Evolutionary conservation across 1,284 basidiomycete genomes (phyloP), one percentile per base, ranked within the genome.

Genomic region (Moesziomyces aphidis): DNA sequence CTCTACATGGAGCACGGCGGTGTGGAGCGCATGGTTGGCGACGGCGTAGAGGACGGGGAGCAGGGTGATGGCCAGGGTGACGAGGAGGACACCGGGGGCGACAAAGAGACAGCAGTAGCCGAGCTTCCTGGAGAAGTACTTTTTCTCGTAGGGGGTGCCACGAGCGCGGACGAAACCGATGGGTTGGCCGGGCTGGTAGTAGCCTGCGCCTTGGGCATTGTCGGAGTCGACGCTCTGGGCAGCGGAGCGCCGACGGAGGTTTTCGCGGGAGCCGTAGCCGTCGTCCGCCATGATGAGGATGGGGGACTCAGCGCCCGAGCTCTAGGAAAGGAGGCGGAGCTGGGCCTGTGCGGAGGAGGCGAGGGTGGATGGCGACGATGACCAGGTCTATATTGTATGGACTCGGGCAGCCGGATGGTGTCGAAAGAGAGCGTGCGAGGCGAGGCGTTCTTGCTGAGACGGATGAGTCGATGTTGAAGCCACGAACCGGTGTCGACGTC

Each of bases 1-100:
- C 48, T 80, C 61, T 51, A 85, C 77, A 60, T 82, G 78, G 22
- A 86, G 73, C 11, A 80, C 77, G 6, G 80, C 64, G 6, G 80
- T 81, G 60, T 78, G 73, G n/a, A 86, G 78, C 10, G 85, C 79
- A 61, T 86, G 85, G 49, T 79, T 63, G 9, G 83, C 85, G 13
- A 86, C 69, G 31, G 82, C 85, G 56, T 76, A 81, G 28, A 86
- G 67, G 21, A 86, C 78, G 15, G 85, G 85, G 22, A 84, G 71
- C 13, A 83, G 56, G 39, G 81, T 75, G 59, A 85, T 77, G 50
- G 80, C 68, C 39, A 82, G 49, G 22, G 73, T 64, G 45, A 82
- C 61, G 44, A 85, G 65, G 26, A 77, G 48, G 44, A 79, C 55
- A 34, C 66, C 61, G 3, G 83, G 83, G 13, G 76, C 65, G 36